Percentiles rank a stretch among this genome's conserved stretches.
Conservation (phyloP, 2,329 filamentous ascomycete species). For the Xylaria sp. region DNA sequence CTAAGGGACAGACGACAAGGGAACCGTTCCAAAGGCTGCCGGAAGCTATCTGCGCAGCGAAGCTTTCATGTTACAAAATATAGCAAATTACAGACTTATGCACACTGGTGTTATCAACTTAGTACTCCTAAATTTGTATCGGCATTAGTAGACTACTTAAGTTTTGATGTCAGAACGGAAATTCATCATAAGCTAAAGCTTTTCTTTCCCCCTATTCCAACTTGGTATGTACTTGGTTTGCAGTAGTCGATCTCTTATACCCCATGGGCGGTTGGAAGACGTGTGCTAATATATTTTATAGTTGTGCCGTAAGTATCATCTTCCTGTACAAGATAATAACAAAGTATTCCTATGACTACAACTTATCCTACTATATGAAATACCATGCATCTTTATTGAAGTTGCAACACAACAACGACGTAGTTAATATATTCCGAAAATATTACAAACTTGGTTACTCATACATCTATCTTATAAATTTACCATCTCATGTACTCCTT, state of each 20-base stretch:
- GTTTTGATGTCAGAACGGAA: neutral
- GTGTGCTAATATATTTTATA: neutral
- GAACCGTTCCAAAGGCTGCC: neutral
- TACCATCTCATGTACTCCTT: neutral
- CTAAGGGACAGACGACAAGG: slow-evolving; percentile 2
- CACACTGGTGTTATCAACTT: neutral
- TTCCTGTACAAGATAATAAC: neutral
- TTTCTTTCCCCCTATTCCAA: neutral
- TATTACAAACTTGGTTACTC: neutral
- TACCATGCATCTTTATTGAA: neutral
- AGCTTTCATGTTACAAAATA: slow-evolving; percentile 6
- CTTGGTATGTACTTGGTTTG: neutral
- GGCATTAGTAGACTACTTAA: neutral
- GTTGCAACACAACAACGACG: neutral
- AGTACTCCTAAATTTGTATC: neutral
- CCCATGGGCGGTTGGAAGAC: neutral
- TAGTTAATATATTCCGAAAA: neutral
- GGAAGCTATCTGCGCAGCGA: slow-evolving; percentile 10
- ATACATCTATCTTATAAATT: neutral
- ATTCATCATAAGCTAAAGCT: neutral
- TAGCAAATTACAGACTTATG: slow-evolving; percentile 17
- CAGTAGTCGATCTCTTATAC: neutral
- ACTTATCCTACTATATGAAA: neutral
- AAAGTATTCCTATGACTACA: neutral
- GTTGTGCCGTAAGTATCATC: neutral